These are phyloP conservation scores for Lentinus brumalis DNA, from an alignment of 768 basidiomycete species.

Conservation along the genomic window DNA sequence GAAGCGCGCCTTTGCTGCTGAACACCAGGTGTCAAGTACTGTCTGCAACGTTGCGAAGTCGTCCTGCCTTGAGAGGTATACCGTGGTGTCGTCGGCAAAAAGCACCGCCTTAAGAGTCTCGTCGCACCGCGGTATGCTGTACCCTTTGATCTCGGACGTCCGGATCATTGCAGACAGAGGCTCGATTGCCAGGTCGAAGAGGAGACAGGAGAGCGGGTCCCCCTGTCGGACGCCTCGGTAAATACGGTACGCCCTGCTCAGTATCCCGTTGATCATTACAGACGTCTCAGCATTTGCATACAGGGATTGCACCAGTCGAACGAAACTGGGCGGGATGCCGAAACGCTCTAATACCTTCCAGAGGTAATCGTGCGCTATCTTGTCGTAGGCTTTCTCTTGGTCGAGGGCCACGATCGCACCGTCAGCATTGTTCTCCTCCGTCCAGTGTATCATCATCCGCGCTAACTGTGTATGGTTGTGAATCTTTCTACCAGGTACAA, in stretches of 20 bases:
- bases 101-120: conserved; percentile 21
- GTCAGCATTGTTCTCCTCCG: conserved; percentile 8
- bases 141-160: conserved; percentile 20
- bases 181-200: conserved; percentile 35
- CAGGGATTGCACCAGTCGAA: conserved; percentile 30
- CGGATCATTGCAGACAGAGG: conserved; percentile 28
- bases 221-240: conserved; percentile 40
- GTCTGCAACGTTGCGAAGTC: conserved; percentile 23
- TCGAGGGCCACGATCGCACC: conserved; percentile 16
- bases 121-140: conserved; percentile 12
- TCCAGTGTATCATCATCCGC: conserved; percentile 16
- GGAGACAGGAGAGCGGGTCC: conserved; percentile 35
- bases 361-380: conserved; percentile 18
- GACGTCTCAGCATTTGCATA: conserved; percentile 32
- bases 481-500: conserved; percentile 36
- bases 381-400: conserved; percentile 25
- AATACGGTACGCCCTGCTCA: conserved; percentile 28
- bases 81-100: conserved; percentile 31
- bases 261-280: conserved; percentile 36
- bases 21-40: conserved; percentile 41
- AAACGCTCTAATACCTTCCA: conserved; percentile 7
- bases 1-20: conserved; percentile 42
- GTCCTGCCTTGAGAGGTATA: conserved; percentile 34
- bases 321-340: conserved; percentile 13
- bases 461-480: conserved; percentile 34